These are phyloP conservation scores for Lactarius tabidus DNA, from an alignment of 768 basidiomycete genomes.

Conservation along the genomic window DNA sequence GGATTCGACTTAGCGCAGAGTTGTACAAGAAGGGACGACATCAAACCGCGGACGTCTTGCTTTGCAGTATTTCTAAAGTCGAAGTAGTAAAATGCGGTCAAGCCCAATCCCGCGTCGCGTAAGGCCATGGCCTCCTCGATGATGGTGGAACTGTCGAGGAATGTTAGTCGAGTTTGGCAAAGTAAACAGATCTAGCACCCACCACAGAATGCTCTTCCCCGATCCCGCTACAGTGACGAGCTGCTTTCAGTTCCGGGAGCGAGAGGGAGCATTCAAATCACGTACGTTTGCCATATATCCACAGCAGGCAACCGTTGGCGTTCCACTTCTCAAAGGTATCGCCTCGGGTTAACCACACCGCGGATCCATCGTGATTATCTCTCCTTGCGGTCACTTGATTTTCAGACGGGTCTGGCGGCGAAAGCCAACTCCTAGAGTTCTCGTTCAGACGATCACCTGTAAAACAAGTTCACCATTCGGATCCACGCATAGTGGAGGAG, in stretches of 20 bases:
- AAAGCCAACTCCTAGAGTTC: background rate
- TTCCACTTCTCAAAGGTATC: background rate
- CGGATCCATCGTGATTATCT: background rate
- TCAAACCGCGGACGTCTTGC: background rate
- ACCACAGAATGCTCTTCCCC: slow-evolving; percentile 1
- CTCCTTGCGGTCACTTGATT: background rate
- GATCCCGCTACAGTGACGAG: background rate
- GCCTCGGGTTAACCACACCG: background rate
- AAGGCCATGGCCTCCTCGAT: background rate
- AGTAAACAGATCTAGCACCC: background rate
- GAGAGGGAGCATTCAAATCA: background rate
- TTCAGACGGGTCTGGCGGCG: slow-evolving; percentile 8
- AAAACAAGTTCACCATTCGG: background rate
- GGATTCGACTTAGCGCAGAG: slow-evolving; percentile 2
- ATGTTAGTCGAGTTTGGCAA: background rate
- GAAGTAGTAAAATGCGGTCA: slow-evolving; percentile 3
- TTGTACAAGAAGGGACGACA: background rate
- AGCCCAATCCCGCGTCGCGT: background rate
- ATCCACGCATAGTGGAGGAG: background rate
- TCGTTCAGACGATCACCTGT: background rate
- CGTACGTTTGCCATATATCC: background rate
- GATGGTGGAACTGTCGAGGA: background rate
- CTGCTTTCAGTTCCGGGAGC: background rate
- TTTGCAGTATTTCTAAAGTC: background rate
- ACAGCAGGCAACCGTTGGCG: background rate